A percentile compares a stretch with the other conserved stretches of the same genome.
Conservation (phyloP, 2,329 filamentous ascomycete genomes). For the Proliferodiscus dingleyae region DNA sequence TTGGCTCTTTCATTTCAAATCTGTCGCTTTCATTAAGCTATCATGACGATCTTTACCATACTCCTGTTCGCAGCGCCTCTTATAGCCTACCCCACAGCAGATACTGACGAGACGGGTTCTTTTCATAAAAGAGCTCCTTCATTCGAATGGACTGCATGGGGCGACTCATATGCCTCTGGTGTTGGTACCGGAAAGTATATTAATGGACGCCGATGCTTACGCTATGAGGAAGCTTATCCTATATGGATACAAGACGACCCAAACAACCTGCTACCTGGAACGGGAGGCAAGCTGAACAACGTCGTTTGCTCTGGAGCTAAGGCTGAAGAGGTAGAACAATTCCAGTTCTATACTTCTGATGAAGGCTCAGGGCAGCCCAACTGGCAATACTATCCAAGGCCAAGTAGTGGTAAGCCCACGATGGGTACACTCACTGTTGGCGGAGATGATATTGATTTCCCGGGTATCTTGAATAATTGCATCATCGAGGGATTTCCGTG, state of each 20-base stretch:
- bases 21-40: no score
- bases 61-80: no score
- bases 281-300: constrained; percentile 3
- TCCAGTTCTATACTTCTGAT: constrained; percentile 6
- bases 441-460: constrained; percentile 8
- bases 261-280: background rate
- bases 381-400: constrained; percentile 1
- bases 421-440: constrained; percentile 4
- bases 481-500: background rate
- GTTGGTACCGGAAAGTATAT: constrained; percentile 6
- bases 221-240: constrained; percentile 6
- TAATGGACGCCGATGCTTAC: constrained; percentile 3
- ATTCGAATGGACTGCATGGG: constrained; percentile 9
- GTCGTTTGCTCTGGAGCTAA: constrained; percentile 7
- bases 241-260: constrained; percentile 1
- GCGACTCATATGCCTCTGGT: constrained; percentile 7
- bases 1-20: no score
- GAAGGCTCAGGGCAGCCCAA: constrained; percentile 1
- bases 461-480: constrained; percentile 6
- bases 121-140: no score
- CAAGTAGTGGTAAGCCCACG: background rate
- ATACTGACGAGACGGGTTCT: no score
- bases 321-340: constrained; percentile 4
- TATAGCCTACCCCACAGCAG: no score
- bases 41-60: no score